Percentiles rank a stretch among this genome's conserved stretches.
phyloP scores from a whole-genome alignment of 2,329 filamentous ascomycete species.

The Cladosporium sp. region DNA sequence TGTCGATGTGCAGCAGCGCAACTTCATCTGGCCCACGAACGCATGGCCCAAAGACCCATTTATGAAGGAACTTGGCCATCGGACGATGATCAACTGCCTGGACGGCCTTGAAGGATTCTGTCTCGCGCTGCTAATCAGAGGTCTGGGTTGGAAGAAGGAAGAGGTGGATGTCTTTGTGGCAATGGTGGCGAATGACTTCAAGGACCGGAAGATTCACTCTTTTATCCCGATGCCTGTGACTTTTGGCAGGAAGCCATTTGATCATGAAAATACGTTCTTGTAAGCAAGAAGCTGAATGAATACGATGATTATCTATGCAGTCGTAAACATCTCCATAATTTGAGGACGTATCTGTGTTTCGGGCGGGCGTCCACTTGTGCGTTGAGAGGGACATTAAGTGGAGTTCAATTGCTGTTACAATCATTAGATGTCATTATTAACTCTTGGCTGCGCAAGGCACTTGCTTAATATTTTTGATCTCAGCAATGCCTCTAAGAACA shows the following conservation, averaged over 20 bases:
- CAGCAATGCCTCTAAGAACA: no score
- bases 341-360: no score
- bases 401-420: no score
- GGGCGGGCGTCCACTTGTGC: no score
- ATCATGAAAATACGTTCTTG: no score
- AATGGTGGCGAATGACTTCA: slow-evolving; percentile 30
- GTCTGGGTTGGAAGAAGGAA: slow-evolving; percentile 38
- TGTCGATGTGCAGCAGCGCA: slow-evolving; percentile 37
- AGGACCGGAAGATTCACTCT: slow-evolving; percentile 32
- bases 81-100: slow-evolving; percentile 39
- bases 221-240: slow-evolving; percentile 37
- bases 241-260: slow-evolving; percentile 29
- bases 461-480: no score
- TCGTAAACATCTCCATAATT: no score
- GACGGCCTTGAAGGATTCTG: slow-evolving; percentile 42
- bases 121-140: slow-evolving; percentile 38
- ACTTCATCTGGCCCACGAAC: slow-evolving; percentile 40
- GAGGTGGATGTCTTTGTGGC: slow-evolving; percentile 42
- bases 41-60: slow-evolving; percentile 45
- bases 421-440: no score
- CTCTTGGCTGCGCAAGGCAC: no score
- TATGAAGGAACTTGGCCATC: slow-evolving; percentile 48
- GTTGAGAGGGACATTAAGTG: no score
- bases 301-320: no score
- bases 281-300: no score